Percentiles rank a stretch among this genome's conserved stretches.
Evolutionary conservation across 1,139 yeast species (phyloP).

Genomic region (Protomyces arabidopsidicola): DNA sequence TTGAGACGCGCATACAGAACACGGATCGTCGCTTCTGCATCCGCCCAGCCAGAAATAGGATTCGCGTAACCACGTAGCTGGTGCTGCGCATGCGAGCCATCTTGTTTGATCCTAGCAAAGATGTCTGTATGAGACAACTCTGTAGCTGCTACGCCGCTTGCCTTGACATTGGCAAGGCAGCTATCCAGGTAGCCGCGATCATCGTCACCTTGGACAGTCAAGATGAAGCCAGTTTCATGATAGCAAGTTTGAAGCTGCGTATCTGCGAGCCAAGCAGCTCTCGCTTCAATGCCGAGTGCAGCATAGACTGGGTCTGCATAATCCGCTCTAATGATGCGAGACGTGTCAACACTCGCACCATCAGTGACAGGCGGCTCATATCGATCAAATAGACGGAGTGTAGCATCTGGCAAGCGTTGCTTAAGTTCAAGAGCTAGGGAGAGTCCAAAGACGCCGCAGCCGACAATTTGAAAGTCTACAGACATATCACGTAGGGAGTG

Average conservation of each 20-base stretch:
- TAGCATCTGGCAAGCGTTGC: constrained; percentile 30
- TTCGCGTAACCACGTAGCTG: constrained; percentile 36
- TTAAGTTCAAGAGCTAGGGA: constrained; percentile 45
- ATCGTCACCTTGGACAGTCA: constrained; percentile 35
- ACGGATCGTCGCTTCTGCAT: constrained; percentile 42
- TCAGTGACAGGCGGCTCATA: constrained; percentile 43
- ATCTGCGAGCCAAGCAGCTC: constrained; percentile 38
- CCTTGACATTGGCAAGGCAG: constrained; percentile 37
- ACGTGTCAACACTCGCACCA: constrained; percentile 46
- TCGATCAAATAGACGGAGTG: constrained; percentile 42
- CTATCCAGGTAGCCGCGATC: constrained; percentile 39
- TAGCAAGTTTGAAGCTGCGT: constrained; percentile 39
- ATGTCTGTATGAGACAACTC: constrained; percentile 31
- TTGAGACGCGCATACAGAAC: constrained; percentile 37
- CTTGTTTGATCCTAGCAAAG: neutral
- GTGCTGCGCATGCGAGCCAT: neutral
- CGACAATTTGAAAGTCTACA: constrained; percentile 39
- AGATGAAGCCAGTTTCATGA: constrained; percentile 35
- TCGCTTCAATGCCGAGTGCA: constrained; percentile 42
- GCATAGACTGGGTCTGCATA: constrained; percentile 45
- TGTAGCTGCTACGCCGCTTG: constrained; percentile 37
- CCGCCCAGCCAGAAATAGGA: constrained; percentile 42
- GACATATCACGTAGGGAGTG: neutral
- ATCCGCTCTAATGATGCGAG: constrained; percentile 44
- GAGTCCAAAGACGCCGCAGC: constrained; percentile 50